Conservation (phyloP, 1,284 basidiomycete genomes). For the Microbotryum lychnidis-dioicae region DNA sequence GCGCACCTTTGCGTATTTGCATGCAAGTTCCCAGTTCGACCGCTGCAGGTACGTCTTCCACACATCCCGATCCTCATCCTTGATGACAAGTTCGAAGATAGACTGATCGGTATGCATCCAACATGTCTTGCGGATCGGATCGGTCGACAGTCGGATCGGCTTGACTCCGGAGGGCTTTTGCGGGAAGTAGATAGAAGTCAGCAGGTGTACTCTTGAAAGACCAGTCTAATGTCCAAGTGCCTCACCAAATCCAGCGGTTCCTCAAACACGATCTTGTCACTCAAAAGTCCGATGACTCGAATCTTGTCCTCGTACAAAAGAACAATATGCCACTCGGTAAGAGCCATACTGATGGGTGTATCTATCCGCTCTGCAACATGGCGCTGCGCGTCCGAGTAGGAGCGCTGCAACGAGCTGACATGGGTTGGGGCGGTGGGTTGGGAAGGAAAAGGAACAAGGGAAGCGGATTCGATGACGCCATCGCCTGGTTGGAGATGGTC, state of each 20-base stretch:
- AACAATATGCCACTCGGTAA: conserved; percentile 90
- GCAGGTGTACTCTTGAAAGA: not conserved
- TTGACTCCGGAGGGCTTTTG: conserved; percentile 49
- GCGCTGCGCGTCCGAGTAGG: conserved; percentile 50
- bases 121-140: conserved; percentile 78
- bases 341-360: conserved; percentile 61
- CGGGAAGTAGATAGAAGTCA: not conserved
- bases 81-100: conserved; percentile 78
- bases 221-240: not conserved
- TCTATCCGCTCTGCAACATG: conserved; percentile 34
- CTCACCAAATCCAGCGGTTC: conserved; percentile 70
- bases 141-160: conserved; percentile 65
- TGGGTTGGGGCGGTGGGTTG: conserved; percentile 6
- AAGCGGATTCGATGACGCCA: conserved; percentile 65
- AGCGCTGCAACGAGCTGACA: conserved; percentile 46
- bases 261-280: conserved; percentile 75
- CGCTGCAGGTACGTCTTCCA: conserved; percentile 86
- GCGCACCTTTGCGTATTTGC: conserved; percentile 69
- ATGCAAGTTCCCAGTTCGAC: conserved; percentile 64
- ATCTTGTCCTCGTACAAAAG: conserved; percentile 75
- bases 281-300: conserved; percentile 66
- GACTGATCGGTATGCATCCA: conserved; percentile 91
- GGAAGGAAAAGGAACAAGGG: conserved; percentile 39
- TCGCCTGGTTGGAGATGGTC: conserved; percentile 45
- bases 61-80: conserved; percentile 85